Conservation (phyloP, 208 protist genomes). For the Acanthamoeba royreba region DNA sequence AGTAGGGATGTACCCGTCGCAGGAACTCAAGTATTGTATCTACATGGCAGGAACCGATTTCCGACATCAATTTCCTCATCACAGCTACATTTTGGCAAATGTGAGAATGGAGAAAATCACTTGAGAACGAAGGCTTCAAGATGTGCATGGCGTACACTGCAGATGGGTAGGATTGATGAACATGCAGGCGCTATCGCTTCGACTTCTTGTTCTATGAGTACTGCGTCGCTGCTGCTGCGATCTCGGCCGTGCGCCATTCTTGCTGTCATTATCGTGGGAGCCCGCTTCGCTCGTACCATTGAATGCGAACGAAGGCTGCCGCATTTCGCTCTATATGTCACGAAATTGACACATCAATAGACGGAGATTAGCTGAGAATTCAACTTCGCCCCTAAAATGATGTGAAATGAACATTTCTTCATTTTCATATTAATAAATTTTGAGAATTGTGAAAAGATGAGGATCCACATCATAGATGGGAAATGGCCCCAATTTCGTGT, state of each 20-base stretch:
- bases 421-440: too few relatives aligned
- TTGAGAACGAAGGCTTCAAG: neutral
- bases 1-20: neutral
- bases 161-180: neutral
- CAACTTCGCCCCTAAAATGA: too few relatives aligned
- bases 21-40: neutral
- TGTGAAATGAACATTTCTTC: too few relatives aligned
- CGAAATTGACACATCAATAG: neutral
- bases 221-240: neutral
- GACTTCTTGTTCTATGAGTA: neutral
- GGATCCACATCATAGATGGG: too few relatives aligned
- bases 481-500: too few relatives aligned
- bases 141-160: neutral
- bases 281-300: neutral
- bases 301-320: neutral
- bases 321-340: too few relatives aligned
- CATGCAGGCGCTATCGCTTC: neutral
- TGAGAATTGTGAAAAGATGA: too few relatives aligned
- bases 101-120: neutral
- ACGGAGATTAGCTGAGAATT: neutral
- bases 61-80: neutral
- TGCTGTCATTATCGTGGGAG: neutral
- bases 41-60: neutral
- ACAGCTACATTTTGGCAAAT: neutral
- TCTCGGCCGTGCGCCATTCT: too few relatives aligned